A percentile compares a stretch with the other conserved stretches of the same genome.
These are phyloP conservation scores for Cyclotella cryptica DNA, from an alignment of 108 stramenopile genomes.

Conservation along the genomic window DNA sequence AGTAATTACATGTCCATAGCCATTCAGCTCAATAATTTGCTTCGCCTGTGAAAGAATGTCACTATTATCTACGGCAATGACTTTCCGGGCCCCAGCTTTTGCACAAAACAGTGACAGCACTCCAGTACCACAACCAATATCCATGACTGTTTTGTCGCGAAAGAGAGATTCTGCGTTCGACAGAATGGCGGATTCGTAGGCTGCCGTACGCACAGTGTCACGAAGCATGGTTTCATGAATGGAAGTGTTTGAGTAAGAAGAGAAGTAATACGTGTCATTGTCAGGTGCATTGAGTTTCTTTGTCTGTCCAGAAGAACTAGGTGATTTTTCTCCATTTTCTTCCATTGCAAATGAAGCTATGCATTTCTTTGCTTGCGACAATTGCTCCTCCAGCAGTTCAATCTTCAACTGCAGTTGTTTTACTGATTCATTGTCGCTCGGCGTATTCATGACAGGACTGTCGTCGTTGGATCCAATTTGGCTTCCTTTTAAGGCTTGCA, in stretches of 20 bases:
- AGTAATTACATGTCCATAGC: slow-evolving; percentile 56
- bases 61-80: slow-evolving; percentile 80
- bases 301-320: neutral
- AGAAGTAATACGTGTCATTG: slow-evolving; percentile 74
- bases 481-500: slow-evolving; percentile 50
- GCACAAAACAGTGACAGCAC: slow-evolving; percentile 78
- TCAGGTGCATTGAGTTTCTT: slow-evolving; percentile 23
- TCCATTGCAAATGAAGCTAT: slow-evolving; percentile 54
- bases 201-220: slow-evolving; percentile 72
- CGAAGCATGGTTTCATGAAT: slow-evolving; percentile 92
- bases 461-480: slow-evolving; percentile 1
- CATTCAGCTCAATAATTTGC: slow-evolving; percentile 73
- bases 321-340: slow-evolving; percentile 16
- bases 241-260: slow-evolving; percentile 76
- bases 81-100: slow-evolving; percentile 86
- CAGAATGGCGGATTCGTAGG: slow-evolving; percentile 67
- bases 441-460: neutral
- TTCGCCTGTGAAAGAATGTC: slow-evolving; percentile 70
- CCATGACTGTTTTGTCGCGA: slow-evolving; percentile 69
- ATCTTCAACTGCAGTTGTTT: slow-evolving; percentile 33
- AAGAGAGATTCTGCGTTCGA: slow-evolving; percentile 61
- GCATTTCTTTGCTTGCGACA: slow-evolving; percentile 43
- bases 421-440: slow-evolving; percentile 3
- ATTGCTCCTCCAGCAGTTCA: slow-evolving; percentile 44
- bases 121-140: slow-evolving; percentile 87